Evolutionary conservation across 768 basidiomycete genomes (phyloP), one percentile per base, ranked within the genome.

Genomic region (Tylopilus cervinicoccineus): DNA sequence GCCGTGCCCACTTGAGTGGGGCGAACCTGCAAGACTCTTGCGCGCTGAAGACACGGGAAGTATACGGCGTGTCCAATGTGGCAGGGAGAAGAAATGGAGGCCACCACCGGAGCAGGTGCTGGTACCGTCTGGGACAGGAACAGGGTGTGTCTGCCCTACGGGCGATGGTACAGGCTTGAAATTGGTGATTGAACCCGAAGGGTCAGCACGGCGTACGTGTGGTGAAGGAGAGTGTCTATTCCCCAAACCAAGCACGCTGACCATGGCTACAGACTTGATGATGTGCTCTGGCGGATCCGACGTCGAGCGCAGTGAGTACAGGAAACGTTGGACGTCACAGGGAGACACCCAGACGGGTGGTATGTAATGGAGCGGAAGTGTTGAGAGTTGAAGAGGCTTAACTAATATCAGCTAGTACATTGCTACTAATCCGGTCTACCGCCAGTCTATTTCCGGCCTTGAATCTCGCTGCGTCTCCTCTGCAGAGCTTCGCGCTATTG

Each of bases 31-130:
- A 40, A 56, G 48, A 46, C 56, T 66, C 47, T 61, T 66, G 51
- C 57, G 70, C 9, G 67, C 54, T 29, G 67, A 53, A 26, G 70
- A 59, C 19, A 62, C 54, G 39, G 68, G 61, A 27, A 67, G 59
- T 24, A 66, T 69, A 51, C 77, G 81, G 56, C 77, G 83, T 58
- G 72, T 77, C 84, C 83, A 85, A 51, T 75, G 72, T 14, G 84
- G 80, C 22, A 83, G 65, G 20, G 84, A 81, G 65, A 87, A 80
- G 67, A 86, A 80, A 65, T 80, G 81, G 29, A 52, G 48, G 14
- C 41, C 45, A 39, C 54, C 45, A 10, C 50, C 76, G 12, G 77
- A 70, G 12, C 76, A 74, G 43, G 72, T 70, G 12, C 31, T 32
- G 36, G n/a, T 27, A 20, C 20, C 74, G 20, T 72, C 71, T 24